Evolutionary conservation across 257 asterid species (phyloP), one percentile per base, ranked within the genome.

Genomic region (Phtheirospermum japonicum): DNA sequence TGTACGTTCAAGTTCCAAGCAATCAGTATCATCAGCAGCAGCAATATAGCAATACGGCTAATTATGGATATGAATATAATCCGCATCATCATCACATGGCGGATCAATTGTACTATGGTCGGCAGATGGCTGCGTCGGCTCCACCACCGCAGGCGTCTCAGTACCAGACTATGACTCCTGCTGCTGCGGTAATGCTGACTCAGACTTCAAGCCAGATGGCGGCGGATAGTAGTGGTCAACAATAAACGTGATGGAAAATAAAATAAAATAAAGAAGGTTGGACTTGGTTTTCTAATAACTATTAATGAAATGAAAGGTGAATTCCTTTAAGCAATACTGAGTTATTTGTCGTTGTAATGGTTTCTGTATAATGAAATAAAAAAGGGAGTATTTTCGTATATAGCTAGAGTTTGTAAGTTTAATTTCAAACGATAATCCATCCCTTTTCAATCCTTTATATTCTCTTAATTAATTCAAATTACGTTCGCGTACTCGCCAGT

Each of bases 121-220:
- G 80, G 36, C 80, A 73, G 46, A 51, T 70, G 56, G 70, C 73
- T 36, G 61, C 80, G 10, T 50, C 80, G 0, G 31, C 77, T 5
- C 5, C 71, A 19, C 9, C 40, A 33, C 49, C 63, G 14, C 68
- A 69, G 13, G 81, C 83, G 9, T 63, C 91, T 57, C 95, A 77
- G 50, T 86, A 83, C 74, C 87, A 86, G 63, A 81, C 91, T 19
- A 81, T 83, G 72, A 80, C 79, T 40, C 83, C 89, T 0, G 83
- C 89, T 0, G 83, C 83, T 28, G 86, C 90, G 12, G 79, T 71
- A 13, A 59, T 82, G 74, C 23, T 74, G 55, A 51, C 89, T 13
- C 91, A 86, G 61, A 76, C 69, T 57, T 34, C 88, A 8, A 6
- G 75, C 26, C 86, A 78, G 49, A 17, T 69, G 31, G 64, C 76